Evolutionary conservation across 495 filamentous ascomycete species (phyloP), one percentile per base, ranked within the genome.

Genomic region (Hypomontagnella monticulosa): DNA sequence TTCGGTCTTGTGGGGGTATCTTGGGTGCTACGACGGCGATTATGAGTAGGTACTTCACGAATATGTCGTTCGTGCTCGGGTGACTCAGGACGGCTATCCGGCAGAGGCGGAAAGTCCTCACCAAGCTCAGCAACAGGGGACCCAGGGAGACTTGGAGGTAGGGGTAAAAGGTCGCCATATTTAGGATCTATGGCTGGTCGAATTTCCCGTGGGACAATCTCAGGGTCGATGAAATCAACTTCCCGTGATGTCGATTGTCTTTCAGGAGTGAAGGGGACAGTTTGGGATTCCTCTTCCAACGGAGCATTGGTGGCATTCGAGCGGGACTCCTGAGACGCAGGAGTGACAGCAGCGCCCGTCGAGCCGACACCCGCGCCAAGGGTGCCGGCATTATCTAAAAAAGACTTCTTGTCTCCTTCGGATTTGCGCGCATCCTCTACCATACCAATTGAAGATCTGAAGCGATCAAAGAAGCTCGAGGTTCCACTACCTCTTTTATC

Each of bases 341-440:
- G 69, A 56, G 76, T 75, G 60, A 73, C 78, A 61, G 70, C 77
- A 76, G 71, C 71, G 70, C 75, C 75, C 71, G 73, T 79, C 77
- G 80, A 66, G 79, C 84, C 83, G 82, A 75, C 83, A 86, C 82
- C 84, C 81, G 80, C 80, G 80, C 81, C 85, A 83, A 78, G 76
- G 79, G 79, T 84, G 78, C 74, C 84, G 84, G 83, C 81, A 78
- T 80, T 84, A 85, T 65, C 83, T 85, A 86, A 86, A 86, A 86
- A 86, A 86, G 81, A 83, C 71, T 78, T 73, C 52, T 77, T 71
- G 48, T 72, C 58, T n/a, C 67, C 63, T 54, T 70, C 73, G 23
- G 53, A 65, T 73, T 49, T 74, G 53, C 19, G 67, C 47, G 63
- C 67, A 19, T 72, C 64, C 48, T 66, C 63, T 48, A 36, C 63